phyloP scores from a whole-genome alignment of 768 basidiomycete genomes.

The Agrocybe chaxingu region DNA sequence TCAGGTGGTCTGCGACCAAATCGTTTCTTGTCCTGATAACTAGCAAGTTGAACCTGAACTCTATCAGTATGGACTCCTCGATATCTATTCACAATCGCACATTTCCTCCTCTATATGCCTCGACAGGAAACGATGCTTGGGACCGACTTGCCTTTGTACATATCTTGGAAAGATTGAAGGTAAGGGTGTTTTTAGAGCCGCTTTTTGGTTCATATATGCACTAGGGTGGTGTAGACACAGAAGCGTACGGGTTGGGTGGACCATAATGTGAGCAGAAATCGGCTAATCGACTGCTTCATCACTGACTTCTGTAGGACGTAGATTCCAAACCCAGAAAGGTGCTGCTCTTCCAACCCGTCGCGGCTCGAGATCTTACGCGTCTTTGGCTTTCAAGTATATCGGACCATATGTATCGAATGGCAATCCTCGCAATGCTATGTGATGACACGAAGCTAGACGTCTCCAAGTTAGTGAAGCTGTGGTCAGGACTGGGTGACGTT shows the following conservation, averaged over 20 bases:
- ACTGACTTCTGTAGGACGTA: conserved; percentile 25
- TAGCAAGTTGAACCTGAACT: too few relatives aligned
- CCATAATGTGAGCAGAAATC: conserved; percentile 52
- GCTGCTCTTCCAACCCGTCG: neutral
- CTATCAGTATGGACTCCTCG: neutral
- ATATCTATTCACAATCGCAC: conserved; percentile 27
- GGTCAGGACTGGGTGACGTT: neutral
- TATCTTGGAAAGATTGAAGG: conserved; percentile 85
- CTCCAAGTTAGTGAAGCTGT: conserved; percentile 50
- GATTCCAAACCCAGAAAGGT: conserved; percentile 89
- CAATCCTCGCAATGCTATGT: conserved; percentile 85
- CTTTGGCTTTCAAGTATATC: conserved; percentile 56
- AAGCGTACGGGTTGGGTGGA: conserved; percentile 96
- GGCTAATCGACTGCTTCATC: neutral
- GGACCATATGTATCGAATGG: conserved; percentile 98
- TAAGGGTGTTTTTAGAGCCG: conserved; percentile 19
- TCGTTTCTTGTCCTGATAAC: too few relatives aligned
- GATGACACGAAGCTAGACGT: conserved; percentile 72
- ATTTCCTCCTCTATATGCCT: conserved; percentile 58
- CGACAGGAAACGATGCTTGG: conserved; percentile 46
- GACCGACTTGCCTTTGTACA: conserved; percentile 92
- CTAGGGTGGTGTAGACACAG: conserved; percentile 59
- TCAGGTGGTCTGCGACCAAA: too few relatives aligned
- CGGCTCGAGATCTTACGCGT: neutral
- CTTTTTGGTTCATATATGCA: neutral